Evolutionary conservation across 2,329 filamentous ascomycete species (phyloP).

Genomic region (Stagonosporopsis chrysanthemi): DNA sequence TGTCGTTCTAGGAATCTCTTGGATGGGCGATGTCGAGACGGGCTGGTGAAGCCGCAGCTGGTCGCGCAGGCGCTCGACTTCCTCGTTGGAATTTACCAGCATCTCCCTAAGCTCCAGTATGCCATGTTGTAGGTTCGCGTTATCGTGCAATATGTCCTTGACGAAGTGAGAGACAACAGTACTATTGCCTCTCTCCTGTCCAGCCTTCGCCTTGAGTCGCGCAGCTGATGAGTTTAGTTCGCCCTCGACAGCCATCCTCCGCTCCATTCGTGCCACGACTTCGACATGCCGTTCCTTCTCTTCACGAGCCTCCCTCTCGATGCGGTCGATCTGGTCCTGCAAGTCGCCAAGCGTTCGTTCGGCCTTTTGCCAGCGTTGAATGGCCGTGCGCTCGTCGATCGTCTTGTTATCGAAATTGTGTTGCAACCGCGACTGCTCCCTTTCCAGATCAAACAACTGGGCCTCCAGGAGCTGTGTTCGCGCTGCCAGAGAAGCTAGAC

Average conservation of each 20-base stretch:
- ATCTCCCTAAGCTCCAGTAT: conserved; percentile 92
- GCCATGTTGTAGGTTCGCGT: conserved; percentile 89
- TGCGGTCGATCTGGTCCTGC: conserved; percentile 85
- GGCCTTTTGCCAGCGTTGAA: conserved; percentile 84
- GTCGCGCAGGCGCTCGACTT: conserved; percentile 86
- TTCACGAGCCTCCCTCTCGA: conserved; percentile 82
- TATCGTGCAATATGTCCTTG: conserved; percentile 92
- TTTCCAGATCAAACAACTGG: conserved; percentile 79
- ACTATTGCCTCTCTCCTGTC: conserved; percentile 64
- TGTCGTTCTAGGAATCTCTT: conserved; percentile 53
- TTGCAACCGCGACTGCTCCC: conserved; percentile 79
- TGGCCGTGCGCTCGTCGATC: conserved; percentile 78
- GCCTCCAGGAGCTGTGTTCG: conserved; percentile 81
- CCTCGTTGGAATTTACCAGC: conserved; percentile 89
- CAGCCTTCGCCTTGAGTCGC: conserved; percentile 75
- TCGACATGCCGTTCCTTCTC: conserved; percentile 84
- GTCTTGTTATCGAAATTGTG: conserved; percentile 70
- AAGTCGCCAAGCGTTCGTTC: conserved; percentile 80
- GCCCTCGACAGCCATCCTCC: conserved; percentile 80
- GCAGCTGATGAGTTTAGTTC: conserved; percentile 82
- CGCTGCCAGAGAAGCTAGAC: conserved; percentile 74
- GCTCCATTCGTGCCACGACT: conserved; percentile 82
- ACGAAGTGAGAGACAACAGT: conserved; percentile 95
- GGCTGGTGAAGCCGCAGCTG: conserved; percentile 83
- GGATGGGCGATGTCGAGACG: conserved; percentile 46